These are phyloP conservation scores for Nannochloris sp. DNA, from an alignment of 139 green algal genomes.

Conservation along the genomic window DNA sequence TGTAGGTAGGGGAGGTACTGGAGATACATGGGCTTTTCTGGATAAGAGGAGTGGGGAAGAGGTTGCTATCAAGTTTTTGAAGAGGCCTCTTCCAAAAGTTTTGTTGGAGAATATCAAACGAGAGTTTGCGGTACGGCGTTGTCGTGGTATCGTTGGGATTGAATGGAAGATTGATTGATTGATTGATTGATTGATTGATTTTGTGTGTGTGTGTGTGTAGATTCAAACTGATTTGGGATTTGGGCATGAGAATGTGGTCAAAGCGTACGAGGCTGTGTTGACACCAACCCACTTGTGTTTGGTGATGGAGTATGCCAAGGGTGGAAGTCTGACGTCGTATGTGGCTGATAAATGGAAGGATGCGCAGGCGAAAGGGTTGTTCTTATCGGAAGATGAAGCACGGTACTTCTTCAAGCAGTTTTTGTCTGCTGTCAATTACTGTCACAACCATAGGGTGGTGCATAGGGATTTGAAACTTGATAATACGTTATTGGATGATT, in stretches of 20 bases:
- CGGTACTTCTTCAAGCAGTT: slow-evolving; percentile 88
- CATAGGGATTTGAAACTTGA: slow-evolving; percentile 71
- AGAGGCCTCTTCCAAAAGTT: slow-evolving; percentile 52
- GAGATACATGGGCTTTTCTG: slow-evolving; percentile 62
- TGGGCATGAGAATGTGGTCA: slow-evolving; percentile 33
- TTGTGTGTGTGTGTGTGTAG: background rate
- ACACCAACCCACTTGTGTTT: slow-evolving; percentile 37
- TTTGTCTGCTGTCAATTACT: slow-evolving; percentile 80
- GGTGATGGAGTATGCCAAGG: slow-evolving; percentile 43
- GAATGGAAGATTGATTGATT: too few species aligned
- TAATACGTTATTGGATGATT: slow-evolving; percentile 71
- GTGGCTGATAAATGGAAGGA: slow-evolving; percentile 58
- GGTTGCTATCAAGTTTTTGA: slow-evolving; percentile 65
- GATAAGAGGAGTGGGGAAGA: slow-evolving; percentile 33
- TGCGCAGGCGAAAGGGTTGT: slow-evolving; percentile 51
- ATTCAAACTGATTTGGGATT: slow-evolving; percentile 37
- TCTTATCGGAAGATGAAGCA: slow-evolving; percentile 72
- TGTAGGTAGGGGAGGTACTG: slow-evolving; percentile 49
- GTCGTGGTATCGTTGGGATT: background rate
- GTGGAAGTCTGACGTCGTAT: slow-evolving; percentile 61
- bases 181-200: too few species aligned
- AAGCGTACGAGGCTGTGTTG: slow-evolving; percentile 38
- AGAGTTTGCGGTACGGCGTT: slow-evolving; percentile 37
- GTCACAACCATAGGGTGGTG: slow-evolving; percentile 73
- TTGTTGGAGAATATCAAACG: slow-evolving; percentile 47